These are phyloP conservation scores for Lentinula boryana DNA, from an alignment of 768 basidiomycete species.

Conservation along the genomic window DNA sequence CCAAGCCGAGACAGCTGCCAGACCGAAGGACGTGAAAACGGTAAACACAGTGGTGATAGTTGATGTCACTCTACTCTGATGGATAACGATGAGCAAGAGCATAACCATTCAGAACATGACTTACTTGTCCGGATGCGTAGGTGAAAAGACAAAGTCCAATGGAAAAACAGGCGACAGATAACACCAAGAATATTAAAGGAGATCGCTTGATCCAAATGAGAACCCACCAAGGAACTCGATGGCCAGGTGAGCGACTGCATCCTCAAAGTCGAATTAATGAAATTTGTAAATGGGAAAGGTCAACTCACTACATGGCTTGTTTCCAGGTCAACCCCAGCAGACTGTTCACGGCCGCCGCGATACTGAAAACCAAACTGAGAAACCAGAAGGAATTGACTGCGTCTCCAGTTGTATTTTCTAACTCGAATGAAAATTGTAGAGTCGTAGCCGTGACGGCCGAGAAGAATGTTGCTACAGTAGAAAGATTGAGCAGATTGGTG, in stretches of 20 bases:
- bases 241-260: conserved; percentile 62
- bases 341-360: conserved; percentile 72
- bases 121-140: conserved; percentile 66
- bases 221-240: conserved; percentile 79
- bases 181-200: conserved; percentile 75
- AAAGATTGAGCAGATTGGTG: conserved; percentile 63
- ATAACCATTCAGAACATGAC: conserved; percentile 9
- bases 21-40: conserved; percentile 64
- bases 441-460: conserved; percentile 40
- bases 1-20: conserved; percentile 68
- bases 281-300: conserved; percentile 2
- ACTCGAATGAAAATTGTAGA: conserved; percentile 58
- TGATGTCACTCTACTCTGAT: conserved; percentile 53
- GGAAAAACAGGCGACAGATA: conserved; percentile 81
- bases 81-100: not conserved
- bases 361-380: conserved; percentile 68
- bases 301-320: conserved; percentile 74
- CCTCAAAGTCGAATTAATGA: conserved; percentile 1
- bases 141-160: conserved; percentile 73
- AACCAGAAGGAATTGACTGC: conserved; percentile 74
- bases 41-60: conserved; percentile 75
- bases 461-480: conserved; percentile 57
- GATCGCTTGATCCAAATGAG: conserved; percentile 85
- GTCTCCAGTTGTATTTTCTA: conserved; percentile 29
- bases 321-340: conserved; percentile 76